Conservation (phyloP, 495 filamentous ascomycete genomes). For the Ramalina intermedia region DNA sequence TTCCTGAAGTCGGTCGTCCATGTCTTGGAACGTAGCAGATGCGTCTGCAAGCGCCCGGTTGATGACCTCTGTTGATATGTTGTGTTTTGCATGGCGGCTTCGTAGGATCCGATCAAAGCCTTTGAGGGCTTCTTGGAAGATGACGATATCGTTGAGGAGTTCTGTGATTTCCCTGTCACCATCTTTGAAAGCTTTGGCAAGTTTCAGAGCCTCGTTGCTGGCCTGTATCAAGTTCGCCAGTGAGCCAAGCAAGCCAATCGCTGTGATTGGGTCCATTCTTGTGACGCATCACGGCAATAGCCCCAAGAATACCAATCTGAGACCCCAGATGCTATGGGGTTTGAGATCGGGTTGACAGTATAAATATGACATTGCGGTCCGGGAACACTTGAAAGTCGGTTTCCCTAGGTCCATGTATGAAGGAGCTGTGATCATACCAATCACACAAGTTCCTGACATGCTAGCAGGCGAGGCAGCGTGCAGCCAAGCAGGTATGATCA, state of each 20-base stretch:
- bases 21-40: constrained; percentile 1
- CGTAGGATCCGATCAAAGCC: constrained; percentile 9
- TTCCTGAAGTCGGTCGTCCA: not conserved
- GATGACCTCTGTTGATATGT: constrained; percentile 7
- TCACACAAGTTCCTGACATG: too few species aligned
- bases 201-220: not conserved
- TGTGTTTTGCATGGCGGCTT: constrained; percentile 8
- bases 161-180: constrained; percentile 2
- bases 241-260: constrained; percentile 4
- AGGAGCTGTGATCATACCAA: too few species aligned
- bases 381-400: too few species aligned
- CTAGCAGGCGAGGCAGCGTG: too few species aligned
- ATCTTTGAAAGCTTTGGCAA: constrained; percentile 1
- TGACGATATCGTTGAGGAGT: constrained; percentile 3
- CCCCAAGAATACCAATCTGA: too few species aligned
- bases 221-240: constrained; percentile 2
- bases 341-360: too few species aligned
- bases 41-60: constrained; percentile 1
- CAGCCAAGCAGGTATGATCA: too few species aligned
- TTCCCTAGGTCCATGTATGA: too few species aligned
- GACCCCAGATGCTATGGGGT: too few species aligned
- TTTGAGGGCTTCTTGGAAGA: constrained; percentile 6
- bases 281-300: not conserved
- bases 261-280: constrained; percentile 9
- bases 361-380: too few species aligned